Evolutionary conservation across 1,284 basidiomycete genomes (phyloP).

Genomic region (Leccinum fallax): DNA sequence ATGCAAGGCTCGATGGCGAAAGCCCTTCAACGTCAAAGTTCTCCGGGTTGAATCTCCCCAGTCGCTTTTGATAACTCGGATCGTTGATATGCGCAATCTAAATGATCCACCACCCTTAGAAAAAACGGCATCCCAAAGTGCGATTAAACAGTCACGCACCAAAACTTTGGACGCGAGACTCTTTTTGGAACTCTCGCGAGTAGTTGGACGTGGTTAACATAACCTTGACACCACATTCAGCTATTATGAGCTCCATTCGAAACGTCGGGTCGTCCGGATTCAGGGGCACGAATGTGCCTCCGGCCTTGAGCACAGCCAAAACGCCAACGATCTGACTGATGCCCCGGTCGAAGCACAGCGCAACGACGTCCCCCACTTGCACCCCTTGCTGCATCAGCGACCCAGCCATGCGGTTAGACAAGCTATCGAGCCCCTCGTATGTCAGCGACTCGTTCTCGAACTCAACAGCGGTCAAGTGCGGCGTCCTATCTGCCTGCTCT

Average conservation of each 20-base stretch:
- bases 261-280: constrained; percentile 37
- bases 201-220: constrained; percentile 30
- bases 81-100: constrained; percentile 33
- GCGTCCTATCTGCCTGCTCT: constrained; percentile 25
- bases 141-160: constrained; percentile 11
- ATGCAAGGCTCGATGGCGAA: constrained; percentile 28
- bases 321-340: constrained; percentile 34
- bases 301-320: constrained; percentile 37
- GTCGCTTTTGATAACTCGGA: constrained; percentile 27
- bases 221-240: constrained; percentile 32
- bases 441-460: constrained; percentile 31
- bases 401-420: constrained; percentile 30
- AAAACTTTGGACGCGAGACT: constrained; percentile 26
- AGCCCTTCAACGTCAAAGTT: constrained; percentile 25
- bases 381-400: constrained; percentile 30
- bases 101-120: background rate
- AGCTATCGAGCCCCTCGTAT: constrained; percentile 28
- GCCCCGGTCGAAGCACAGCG: constrained; percentile 34
- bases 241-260: constrained; percentile 33
- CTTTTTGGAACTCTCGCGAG: constrained; percentile 24
- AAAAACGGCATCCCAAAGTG: background rate
- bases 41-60: constrained; percentile 16
- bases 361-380: constrained; percentile 27
- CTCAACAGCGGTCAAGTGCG: constrained; percentile 25
- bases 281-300: constrained; percentile 34